A percentile compares a stretch with the other conserved stretches of the same genome.
Evolutionary conservation across 768 basidiomycete species (phyloP).

Genomic region (Daedaleopsis nitida): DNA sequence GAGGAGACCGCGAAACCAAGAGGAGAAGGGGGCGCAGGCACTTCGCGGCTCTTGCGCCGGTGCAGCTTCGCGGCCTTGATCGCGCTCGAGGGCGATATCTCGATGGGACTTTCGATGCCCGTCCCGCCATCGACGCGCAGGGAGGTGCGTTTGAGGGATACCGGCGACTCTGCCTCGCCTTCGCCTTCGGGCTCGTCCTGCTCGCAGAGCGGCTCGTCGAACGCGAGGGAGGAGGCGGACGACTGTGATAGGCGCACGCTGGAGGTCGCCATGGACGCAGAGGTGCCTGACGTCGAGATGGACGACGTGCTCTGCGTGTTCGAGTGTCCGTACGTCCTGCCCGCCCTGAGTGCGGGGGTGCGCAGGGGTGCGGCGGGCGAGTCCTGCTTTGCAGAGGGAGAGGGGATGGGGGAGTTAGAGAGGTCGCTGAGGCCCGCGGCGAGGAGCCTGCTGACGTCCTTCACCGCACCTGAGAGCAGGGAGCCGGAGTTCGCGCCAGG

Average conservation of each 20-base stretch:
- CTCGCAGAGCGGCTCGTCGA: constrained; percentile 29
- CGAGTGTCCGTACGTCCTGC: constrained; percentile 21
- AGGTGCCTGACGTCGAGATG: constrained; percentile 28
- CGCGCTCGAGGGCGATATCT: constrained; percentile 22
- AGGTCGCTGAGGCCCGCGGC: constrained; percentile 46
- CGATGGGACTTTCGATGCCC: constrained; percentile 22
- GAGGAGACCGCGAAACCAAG: constrained; percentile 3
- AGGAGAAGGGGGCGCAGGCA: constrained; percentile 8
- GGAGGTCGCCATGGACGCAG: constrained; percentile 27
- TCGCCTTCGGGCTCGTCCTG: constrained; percentile 24
- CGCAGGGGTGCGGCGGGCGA: constrained; percentile 7
- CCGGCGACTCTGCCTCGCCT: constrained; percentile 46
- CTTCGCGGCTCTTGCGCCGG: constrained; percentile 33
- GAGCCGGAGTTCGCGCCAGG: constrained; percentile 33
- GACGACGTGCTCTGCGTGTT: constrained; percentile 36
- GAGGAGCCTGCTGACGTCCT: constrained; percentile 59
- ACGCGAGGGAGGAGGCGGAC: constrained; percentile 47
- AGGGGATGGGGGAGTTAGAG: constrained; percentile 25
- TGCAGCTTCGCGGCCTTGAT: constrained; percentile 25
- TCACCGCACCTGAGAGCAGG: constrained; percentile 36
- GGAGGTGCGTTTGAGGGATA: constrained; percentile 29
- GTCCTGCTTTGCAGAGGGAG: constrained; percentile 10
- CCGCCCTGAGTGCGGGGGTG: constrained; percentile 9
- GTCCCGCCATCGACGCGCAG: constrained; percentile 15
- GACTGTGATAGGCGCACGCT: constrained; percentile 47